Evolutionary conservation across 768 basidiomycete genomes (phyloP).

Genomic region (Tulasnella sp.): DNA sequence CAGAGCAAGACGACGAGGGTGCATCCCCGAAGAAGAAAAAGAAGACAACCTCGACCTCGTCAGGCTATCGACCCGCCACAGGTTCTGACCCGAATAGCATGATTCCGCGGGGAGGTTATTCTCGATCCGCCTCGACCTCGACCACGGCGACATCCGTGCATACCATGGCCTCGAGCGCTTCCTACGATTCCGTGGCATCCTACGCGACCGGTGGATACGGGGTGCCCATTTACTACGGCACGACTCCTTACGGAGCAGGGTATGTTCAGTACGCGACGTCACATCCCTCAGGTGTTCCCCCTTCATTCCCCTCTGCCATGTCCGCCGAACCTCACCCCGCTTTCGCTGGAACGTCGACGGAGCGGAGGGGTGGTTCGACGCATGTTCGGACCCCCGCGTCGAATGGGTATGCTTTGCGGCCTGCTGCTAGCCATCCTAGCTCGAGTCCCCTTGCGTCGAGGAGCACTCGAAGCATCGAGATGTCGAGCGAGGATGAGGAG

Average conservation of each 20-base stretch:
- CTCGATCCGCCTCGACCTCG: slow-evolving; percentile 2
- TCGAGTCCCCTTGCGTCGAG: slow-evolving; percentile 5
- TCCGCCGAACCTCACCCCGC: not conserved
- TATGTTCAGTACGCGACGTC: not conserved
- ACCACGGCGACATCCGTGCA: slow-evolving; percentile 7
- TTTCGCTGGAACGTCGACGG: not conserved
- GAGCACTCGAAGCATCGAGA: not conserved
- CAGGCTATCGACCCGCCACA: not conserved
- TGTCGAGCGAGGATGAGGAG: slow-evolving; percentile 9
- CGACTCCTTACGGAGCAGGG: not conserved
- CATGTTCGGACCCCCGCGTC: not conserved
- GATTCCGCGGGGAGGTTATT: not conserved
- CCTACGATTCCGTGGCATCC: slow-evolving; percentile 5
- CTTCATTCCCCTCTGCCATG: not conserved
- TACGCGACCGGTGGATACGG: not conserved
- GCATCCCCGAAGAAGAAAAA: slow-evolving; percentile 20
- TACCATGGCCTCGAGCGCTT: not conserved
- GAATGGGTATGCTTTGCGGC: not conserved
- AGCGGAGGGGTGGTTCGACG: not conserved
- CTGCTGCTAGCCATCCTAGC: not conserved
- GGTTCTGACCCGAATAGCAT: not conserved
- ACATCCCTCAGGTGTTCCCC: not conserved
- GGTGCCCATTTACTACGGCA: not conserved
- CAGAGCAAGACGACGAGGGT: slow-evolving; percentile 2
- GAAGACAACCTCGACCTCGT: not conserved